phyloP scores from a whole-genome alignment of 441 rosid genomes.

The Breynia disticha region DNA sequence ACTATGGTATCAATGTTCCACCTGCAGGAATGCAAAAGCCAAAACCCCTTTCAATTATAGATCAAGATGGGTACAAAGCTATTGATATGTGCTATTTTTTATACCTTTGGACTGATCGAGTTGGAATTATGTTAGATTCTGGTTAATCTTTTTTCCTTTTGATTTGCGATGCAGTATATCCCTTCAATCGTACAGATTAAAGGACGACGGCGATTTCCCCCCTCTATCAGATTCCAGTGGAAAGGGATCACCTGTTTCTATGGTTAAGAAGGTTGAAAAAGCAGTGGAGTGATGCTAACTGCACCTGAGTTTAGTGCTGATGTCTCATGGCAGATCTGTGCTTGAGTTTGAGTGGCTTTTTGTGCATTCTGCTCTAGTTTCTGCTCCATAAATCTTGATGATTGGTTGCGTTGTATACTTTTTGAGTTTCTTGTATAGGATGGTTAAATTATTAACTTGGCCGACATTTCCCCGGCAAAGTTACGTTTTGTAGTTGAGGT shows the following conservation, averaged over 20 bases:
- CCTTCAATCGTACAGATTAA: constrained; percentile 35
- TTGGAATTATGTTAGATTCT: neutral
- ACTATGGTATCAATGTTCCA: constrained; percentile 15
- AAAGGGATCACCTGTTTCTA: constrained; percentile 21
- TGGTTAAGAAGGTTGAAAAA: constrained; percentile 16
- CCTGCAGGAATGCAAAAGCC: constrained; percentile 24
- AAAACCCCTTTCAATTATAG: constrained; percentile 21
- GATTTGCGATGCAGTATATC: constrained; percentile 30
- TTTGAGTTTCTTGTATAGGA: constrained; percentile 22
- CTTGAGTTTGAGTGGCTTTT: constrained; percentile 20
- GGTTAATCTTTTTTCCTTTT: constrained; percentile 11
- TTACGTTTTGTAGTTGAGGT: constrained; percentile 11
- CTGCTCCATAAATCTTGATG: constrained; percentile 10
- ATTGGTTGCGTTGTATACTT: constrained; percentile 12
- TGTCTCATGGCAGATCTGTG: constrained; percentile 13
- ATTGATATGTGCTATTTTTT: neutral
- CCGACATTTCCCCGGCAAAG: constrained; percentile 10
- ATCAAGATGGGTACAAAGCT: constrained; percentile 43
- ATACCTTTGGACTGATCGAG: neutral
- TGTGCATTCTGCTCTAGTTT: constrained; percentile 34
- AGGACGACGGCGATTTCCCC: constrained; percentile 60
- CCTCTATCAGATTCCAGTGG: constrained; percentile 38
- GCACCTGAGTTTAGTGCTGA: constrained; percentile 13
- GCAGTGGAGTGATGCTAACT: constrained; percentile 23
- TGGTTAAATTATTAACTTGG: constrained; percentile 14